Evolutionary conservation across 2,329 filamentous ascomycete genomes (phyloP).

Genomic region (Calonectria montana): DNA sequence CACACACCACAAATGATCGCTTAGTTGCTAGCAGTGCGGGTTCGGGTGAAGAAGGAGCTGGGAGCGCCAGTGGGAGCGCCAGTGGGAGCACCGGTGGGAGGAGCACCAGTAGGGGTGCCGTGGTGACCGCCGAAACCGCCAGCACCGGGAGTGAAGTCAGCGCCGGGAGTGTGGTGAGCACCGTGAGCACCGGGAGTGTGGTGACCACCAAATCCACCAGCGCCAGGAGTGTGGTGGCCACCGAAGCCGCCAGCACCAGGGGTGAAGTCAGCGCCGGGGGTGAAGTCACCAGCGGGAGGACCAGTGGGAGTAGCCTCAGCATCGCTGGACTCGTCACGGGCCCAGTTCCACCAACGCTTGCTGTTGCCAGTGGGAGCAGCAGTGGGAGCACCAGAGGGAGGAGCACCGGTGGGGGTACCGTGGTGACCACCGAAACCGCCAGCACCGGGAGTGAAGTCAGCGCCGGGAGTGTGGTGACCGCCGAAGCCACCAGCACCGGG

Average conservation of each 20-base stretch:
- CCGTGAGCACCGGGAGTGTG: not conserved
- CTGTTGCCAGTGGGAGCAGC: slow-evolving; percentile 8
- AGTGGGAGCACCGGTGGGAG: not conserved
- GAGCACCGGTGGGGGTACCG: not conserved
- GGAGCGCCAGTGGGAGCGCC: not conserved
- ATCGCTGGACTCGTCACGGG: not conserved
- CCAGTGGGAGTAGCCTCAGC: not conserved
- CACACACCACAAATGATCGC: not conserved
- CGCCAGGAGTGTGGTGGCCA: slow-evolving; percentile 3
- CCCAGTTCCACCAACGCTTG: slow-evolving; percentile 9
- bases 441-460: not conserved
- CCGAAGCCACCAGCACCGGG: slow-evolving; percentile 18
- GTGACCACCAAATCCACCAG: slow-evolving; percentile 9
- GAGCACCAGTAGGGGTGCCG: not conserved
- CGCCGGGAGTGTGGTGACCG: not conserved
- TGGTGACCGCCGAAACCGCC: not conserved
- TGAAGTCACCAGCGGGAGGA: slow-evolving; percentile 1
- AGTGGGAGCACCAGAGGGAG: not conserved
- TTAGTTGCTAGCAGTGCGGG: slow-evolving; percentile 15
- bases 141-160: not conserved
- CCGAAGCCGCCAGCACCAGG: not conserved
- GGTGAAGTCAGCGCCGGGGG: slow-evolving; percentile 5
- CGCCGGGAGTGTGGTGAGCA: not conserved
- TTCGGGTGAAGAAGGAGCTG: slow-evolving; percentile 25
- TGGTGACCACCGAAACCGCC: not conserved